Evolutionary conservation across 495 filamentous ascomycete species (phyloP), one percentile per base, ranked within the genome.

Genomic region (Talaromyces adpressus): DNA sequence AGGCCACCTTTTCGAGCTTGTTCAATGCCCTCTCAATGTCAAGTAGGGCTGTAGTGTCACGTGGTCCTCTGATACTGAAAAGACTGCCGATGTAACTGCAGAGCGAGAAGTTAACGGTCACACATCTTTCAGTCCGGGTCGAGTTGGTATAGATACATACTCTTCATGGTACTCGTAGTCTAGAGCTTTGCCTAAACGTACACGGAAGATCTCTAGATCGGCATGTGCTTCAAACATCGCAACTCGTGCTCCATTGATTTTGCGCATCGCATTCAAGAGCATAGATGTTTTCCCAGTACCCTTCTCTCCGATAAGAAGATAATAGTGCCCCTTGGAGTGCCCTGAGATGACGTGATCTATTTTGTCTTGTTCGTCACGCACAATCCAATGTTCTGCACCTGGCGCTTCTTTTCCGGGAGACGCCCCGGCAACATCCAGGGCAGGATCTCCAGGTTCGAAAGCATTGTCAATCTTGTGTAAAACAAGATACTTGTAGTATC

Each of bases 1-100:
- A 70, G 0, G 94, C 94, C 8, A 97, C 90, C 75, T 98, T 98
- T 72, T 98, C 93, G 5, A 98, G 77, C 73, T 98, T 97, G 81
- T 98, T 98, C 74, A 98, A 87, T 1, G 94, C 94, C 16, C 94
- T 85, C 69, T 98, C 94, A 58, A 98, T 96, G 67, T 98, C 94
- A 14, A 98, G 79, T 18, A 98, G 73, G 4, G 94, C 91, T 0
- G 90, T 93, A 2, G 91, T 91, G 67, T 98, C 94, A 20, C 94
- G 84, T 0, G 95, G 94, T 0, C 94, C 94, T 32, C 91, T 85
- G 66, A 98, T 96, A 63, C 89, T 93, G 78, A 98, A 98, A 30
- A 98, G 87, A 27, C 88, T 88, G 27, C 94, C 94, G 58, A 98
- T 96, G 70, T 98, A 98, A 72, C 95, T 93, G 69, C 86, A 81